Evolutionary conservation across 2,329 filamentous ascomycete species (phyloP).

Genomic region (Ambrosiella cleistominuta): DNA sequence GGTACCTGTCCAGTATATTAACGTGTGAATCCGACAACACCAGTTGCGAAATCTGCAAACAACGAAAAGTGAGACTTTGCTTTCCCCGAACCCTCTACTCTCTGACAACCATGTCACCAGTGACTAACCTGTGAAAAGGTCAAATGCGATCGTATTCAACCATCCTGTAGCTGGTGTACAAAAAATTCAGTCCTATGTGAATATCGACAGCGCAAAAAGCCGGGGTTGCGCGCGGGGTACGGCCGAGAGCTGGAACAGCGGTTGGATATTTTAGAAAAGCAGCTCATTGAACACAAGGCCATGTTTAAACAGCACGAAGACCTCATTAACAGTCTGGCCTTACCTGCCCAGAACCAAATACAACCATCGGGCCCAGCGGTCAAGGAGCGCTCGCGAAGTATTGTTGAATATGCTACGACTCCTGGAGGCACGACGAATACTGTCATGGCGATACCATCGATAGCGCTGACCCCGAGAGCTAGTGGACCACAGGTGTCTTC

Average conservation of each 20-base stretch:
- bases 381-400: neutral
- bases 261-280: constrained; percentile 50
- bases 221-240: constrained; percentile 48
- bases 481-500: neutral
- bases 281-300: constrained; percentile 47
- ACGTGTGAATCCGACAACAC: neutral
- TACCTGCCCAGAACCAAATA: neutral
- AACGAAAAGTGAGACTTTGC: constrained; percentile 45
- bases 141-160: constrained; percentile 61
- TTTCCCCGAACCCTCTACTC: neutral
- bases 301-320: constrained; percentile 42
- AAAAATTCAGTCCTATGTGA: constrained; percentile 46
- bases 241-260: constrained; percentile 57
- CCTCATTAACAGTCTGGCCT: neutral
- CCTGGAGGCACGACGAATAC: neutral
- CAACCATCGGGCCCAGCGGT: neutral
- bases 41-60: constrained; percentile 64
- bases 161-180: constrained; percentile 50
- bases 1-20: neutral
- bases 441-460: neutral
- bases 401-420: neutral
- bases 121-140: constrained; percentile 27
- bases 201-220: constrained; percentile 53
- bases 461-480: neutral
- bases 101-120: neutral